A percentile compares a stretch with the other conserved stretches of the same genome.
Evolutionary conservation across 73 alveolate genomes (phyloP).

Genomic region (Uronychia setigera): DNA sequence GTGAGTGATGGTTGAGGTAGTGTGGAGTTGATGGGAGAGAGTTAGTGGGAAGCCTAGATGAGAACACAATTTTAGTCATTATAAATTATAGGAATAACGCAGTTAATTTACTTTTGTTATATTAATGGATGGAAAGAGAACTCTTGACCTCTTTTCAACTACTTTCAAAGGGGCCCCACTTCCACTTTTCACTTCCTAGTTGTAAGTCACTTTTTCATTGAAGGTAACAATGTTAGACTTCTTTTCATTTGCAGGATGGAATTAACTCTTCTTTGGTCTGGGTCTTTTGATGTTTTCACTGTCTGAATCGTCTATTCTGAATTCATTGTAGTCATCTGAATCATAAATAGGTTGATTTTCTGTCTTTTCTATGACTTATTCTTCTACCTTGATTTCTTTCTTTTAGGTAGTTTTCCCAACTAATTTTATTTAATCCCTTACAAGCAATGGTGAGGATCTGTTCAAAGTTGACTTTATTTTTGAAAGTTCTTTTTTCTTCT

Average conservation of each 20-base stretch:
- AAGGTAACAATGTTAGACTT: too few species aligned
- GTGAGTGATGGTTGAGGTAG: slow-evolving; percentile 4
- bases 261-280: too few species aligned
- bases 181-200: too few species aligned
- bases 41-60: background rate
- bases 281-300: background rate
- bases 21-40: background rate
- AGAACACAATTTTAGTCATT: background rate
- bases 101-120: too few species aligned
- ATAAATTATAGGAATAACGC: too few species aligned
- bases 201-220: too few species aligned
- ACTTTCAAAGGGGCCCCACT: too few species aligned
- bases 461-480: background rate
- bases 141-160: too few species aligned
- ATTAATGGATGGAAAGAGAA: too few species aligned
- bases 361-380: too few species aligned
- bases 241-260: too few species aligned
- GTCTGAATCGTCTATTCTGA: background rate
- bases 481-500: background rate
- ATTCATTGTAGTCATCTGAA: background rate
- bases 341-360: background rate
- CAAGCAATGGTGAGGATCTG: background rate
- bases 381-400: background rate
- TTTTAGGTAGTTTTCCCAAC: background rate
- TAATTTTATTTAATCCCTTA: too few species aligned